Conservation (phyloP, 2,329 filamentous ascomycete genomes). For the Nemania abortiva region DNA sequence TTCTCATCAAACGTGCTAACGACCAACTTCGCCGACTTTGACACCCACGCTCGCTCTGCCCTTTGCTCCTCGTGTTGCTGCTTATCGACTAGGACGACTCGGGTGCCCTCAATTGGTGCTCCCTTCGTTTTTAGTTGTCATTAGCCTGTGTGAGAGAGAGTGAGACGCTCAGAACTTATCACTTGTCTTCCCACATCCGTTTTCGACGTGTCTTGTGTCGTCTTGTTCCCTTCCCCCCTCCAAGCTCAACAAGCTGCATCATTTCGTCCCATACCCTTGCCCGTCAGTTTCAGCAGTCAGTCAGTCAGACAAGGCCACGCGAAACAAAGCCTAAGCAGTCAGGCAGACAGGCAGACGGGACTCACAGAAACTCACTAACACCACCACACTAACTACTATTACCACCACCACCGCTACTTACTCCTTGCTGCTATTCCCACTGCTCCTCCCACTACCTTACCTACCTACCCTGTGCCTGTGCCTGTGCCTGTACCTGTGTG, state of each 20-base stretch:
- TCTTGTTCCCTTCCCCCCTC: not conserved
- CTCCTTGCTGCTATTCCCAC: not conserved
- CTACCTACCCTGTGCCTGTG: conserved; percentile 39
- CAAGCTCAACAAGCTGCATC: conserved; percentile 29
- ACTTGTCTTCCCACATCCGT: conserved; percentile 21
- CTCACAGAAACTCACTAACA: not conserved
- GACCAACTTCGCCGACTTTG: conserved; percentile 24
- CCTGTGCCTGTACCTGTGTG: conserved; percentile 28
- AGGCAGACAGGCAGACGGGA: conserved; percentile 25
- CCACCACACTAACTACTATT: not conserved
- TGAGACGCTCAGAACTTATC: not conserved
- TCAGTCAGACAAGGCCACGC: conserved; percentile 32
- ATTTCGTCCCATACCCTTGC: conserved; percentile 28
- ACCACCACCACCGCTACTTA: conserved; percentile 1
- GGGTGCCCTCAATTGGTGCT: conserved; percentile 27
- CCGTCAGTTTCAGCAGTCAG: conserved; percentile 35
- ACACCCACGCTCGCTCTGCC: conserved; percentile 26
- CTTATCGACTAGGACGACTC: conserved; percentile 30
- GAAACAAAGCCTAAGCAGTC: conserved; percentile 25
- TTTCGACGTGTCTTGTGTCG: not conserved
- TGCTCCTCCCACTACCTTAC: conserved; percentile 25
- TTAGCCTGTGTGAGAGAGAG: conserved; percentile 27
- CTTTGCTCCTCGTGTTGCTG: conserved; percentile 1
- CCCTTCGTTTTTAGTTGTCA: conserved; percentile 24
- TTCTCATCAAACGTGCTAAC: not conserved